Evolutionary conservation across 2,329 filamentous ascomycete species (phyloP).

Genomic region (Teratosphaeria destructans): DNA sequence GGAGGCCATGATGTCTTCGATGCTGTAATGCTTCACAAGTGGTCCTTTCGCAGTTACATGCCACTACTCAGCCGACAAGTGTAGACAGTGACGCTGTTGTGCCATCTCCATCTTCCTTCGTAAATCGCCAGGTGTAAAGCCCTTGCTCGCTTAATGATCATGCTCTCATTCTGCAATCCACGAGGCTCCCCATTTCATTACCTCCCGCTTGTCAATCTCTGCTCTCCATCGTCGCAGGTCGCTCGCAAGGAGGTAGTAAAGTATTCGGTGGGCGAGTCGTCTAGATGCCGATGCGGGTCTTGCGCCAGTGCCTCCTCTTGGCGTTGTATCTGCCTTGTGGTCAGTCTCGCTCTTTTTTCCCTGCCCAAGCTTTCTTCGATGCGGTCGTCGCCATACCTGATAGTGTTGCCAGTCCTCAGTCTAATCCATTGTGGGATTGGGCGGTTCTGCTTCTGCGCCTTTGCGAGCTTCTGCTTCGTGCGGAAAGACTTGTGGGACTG

Average conservation of each 20-base stretch:
- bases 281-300: slow-evolving; percentile 99
- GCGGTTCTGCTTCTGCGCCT: slow-evolving; percentile 99
- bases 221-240: neutral
- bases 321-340: slow-evolving; percentile 72
- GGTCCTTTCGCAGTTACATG: neutral
- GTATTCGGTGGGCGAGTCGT: slow-evolving; percentile 38
- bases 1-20: neutral
- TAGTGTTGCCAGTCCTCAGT: slow-evolving; percentile 96
- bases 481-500: slow-evolving; percentile 99
- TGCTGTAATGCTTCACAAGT: neutral
- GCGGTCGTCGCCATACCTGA: slow-evolving; percentile 62
- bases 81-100: neutral
- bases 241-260: slow-evolving; percentile 3
- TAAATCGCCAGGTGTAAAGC: neutral
- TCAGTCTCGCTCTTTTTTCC: neutral
- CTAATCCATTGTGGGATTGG: slow-evolving; percentile 99
- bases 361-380: too few relatives aligned
- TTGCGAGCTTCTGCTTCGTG: slow-evolving; percentile 99
- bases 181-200: neutral
- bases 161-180: neutral
- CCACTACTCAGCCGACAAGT: neutral
- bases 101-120: neutral
- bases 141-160: neutral
- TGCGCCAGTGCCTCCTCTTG: slow-evolving; percentile 99
- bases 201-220: neutral